Conservation (phyloP, 306 rosid genomes). For the Oemleria cerasiformis region DNA sequence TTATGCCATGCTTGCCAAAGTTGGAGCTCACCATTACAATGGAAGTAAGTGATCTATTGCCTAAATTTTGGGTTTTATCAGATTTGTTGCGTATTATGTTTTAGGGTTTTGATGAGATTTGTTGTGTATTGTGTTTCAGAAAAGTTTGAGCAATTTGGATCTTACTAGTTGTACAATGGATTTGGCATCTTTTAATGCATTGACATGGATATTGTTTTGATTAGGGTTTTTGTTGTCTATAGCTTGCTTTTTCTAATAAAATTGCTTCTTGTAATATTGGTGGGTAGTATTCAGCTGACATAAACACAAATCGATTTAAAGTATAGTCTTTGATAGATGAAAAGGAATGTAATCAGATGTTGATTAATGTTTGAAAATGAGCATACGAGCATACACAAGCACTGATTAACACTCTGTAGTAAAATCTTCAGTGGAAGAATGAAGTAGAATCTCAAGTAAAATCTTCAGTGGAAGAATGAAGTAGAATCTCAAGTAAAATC, state of each 20-base stretch:
- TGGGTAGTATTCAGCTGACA: neutral
- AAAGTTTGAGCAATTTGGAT: neutral
- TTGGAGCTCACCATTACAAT: conserved; percentile 50
- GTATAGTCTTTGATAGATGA: neutral
- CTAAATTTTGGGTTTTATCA: neutral
- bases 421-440: too few species aligned
- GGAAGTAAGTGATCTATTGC: conserved; percentile 37
- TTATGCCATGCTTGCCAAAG: conserved; percentile 52
- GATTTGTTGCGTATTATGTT: neutral
- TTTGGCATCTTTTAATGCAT: neutral
- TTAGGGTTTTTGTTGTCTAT: neutral
- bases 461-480: neutral
- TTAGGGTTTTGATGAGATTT: neutral
- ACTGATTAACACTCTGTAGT: too few species aligned
- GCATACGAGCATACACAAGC: neutral
- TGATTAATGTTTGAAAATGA: neutral
- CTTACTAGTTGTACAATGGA: neutral
- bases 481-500: too few species aligned
- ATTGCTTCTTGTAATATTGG: neutral
- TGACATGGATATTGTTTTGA: neutral
- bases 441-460: too few species aligned
- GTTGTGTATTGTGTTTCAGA: too few species aligned
- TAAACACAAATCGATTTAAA: neutral
- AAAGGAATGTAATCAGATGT: neutral
- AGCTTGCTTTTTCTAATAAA: neutral